Base-by-base conservation (phyloP, 257 asterid genomes). In the Linderniella brevidens region DNA sequence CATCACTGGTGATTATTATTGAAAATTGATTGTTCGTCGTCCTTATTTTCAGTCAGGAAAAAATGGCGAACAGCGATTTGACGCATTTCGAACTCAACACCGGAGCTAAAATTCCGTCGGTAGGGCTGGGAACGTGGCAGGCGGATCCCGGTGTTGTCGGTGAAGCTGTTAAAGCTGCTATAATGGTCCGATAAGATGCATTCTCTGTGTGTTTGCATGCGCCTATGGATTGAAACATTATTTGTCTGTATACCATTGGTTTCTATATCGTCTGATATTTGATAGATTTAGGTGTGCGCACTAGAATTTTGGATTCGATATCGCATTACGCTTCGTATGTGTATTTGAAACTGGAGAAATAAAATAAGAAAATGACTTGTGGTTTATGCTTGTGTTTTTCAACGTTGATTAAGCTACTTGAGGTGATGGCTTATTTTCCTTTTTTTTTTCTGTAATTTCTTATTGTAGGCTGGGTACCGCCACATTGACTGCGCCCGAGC, bases 101-200 rank as follows among this genome's bases (percentile, higher is more conserved):
- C 10, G 94, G 94, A 3, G 84, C 84, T 13, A 78, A 76, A 53
- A 82, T 76, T 8, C 86, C 94, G 8, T 58, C 84, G 0, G 71
- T 82, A 8, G 94, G 94, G 11, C 77, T 82, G 0, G 94, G 94
- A 14, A 82, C 94, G 44, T 82, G 92, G 86, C 86, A 75, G 67
- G 59, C 86, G 58, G 80, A 69, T 17, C 84, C 84, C 13, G 92
- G 92, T 11, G 60, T 76, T 57, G 79, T 82, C 39, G 84, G 81
- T 37, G 71, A 66, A 50, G 86, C 84, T 13, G 75, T 78, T 46
- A 72, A 78, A 48, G 68, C 61, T 11, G 94, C 94, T 17, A 59
- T 82, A 45, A 67, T 73, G 87, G 93, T 71, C 10, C 14, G 15
- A 44, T 44, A 17, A 16, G 11, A 40, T 11, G 16, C 14, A 40